phyloP scores from a whole-genome alignment of 2,329 filamentous ascomycete genomes.

The Lasiodiplodia sp. region DNA sequence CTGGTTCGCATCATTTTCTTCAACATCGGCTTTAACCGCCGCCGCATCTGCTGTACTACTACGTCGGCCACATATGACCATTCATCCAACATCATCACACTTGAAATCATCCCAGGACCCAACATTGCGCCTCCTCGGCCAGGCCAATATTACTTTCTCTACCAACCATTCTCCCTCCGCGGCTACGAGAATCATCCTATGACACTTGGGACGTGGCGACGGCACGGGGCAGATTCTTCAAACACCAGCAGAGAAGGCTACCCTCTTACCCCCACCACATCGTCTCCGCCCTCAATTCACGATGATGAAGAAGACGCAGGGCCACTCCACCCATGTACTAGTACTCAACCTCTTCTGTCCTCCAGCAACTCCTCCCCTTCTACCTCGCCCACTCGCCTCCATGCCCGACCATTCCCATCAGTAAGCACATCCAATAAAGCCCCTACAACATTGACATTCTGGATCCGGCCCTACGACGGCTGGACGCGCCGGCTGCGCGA shows the following conservation, averaged over 20 bases:
- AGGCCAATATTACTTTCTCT: constrained; percentile 61
- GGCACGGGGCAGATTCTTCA: neutral
- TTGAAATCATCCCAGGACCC: constrained; percentile 52
- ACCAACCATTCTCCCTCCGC: constrained; percentile 53
- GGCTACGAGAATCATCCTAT: constrained; percentile 63
- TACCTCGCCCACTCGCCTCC: constrained; percentile 29
- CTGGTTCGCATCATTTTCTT: constrained; percentile 53
- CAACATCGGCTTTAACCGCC: constrained; percentile 48
- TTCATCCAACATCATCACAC: constrained; percentile 54
- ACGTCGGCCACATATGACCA: constrained; percentile 54
- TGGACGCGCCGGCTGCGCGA: constrained; percentile 57
- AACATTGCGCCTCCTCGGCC: constrained; percentile 46
- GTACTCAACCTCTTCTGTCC: constrained; percentile 15
- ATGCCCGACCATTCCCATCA: constrained; percentile 35
- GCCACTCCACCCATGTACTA: neutral
- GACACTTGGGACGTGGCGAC: constrained; percentile 47
- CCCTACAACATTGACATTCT: constrained; percentile 50
- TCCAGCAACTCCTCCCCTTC: neutral
- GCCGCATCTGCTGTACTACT: constrained; percentile 40
- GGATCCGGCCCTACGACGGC: constrained; percentile 60
- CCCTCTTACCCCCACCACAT: constrained; percentile 9
- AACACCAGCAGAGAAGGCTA: neutral
- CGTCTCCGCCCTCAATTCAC: neutral
- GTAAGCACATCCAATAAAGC: constrained; percentile 30
- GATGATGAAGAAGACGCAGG: neutral